These are phyloP conservation scores for Russula lepida DNA, from an alignment of 768 basidiomycete species.

Conservation along the genomic window DNA sequence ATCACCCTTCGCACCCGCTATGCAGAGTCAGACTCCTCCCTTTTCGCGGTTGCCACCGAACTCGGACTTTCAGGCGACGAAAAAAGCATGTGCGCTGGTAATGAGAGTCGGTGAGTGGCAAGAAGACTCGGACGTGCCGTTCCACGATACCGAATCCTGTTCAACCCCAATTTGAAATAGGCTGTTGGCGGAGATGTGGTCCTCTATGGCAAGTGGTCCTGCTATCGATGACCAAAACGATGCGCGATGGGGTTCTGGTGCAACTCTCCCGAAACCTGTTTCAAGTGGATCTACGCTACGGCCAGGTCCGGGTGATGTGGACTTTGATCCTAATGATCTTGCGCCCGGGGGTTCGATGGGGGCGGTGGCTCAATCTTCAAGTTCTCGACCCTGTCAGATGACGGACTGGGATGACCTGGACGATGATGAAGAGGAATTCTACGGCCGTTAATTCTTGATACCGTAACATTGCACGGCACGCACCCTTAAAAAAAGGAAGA, in stretches of 20 bases:
- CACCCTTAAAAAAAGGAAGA: background rate
- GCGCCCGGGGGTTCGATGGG: background rate
- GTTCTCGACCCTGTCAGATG: background rate
- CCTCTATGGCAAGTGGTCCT: constrained; percentile 13
- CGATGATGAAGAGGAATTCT: constrained; percentile 11
- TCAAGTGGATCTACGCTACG: background rate
- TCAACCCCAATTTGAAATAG: background rate
- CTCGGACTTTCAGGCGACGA: constrained; percentile 8
- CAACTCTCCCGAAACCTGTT: background rate
- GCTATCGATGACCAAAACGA: constrained; percentile 17
- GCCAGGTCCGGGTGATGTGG: background rate
- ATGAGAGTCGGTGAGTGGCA: constrained; percentile 17
- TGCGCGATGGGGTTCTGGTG: constrained; percentile 8
- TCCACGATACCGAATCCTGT: background rate
- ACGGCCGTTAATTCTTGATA: constrained; percentile 1
- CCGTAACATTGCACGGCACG: background rate
- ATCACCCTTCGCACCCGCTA: constrained; percentile 11
- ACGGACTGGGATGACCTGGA: constrained; percentile 11
- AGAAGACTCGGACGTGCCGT: background rate
- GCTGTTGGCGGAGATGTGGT: constrained; percentile 20
- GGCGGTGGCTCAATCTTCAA: background rate
- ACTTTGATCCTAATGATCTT: constrained; percentile 19
- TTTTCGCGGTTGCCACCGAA: constrained; percentile 1
- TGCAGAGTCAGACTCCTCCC: constrained; percentile 1
- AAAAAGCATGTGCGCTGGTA: constrained; percentile 19